Conservation (phyloP, 495 filamentous ascomycete genomes). For the Penicillium samsonianum region DNA sequence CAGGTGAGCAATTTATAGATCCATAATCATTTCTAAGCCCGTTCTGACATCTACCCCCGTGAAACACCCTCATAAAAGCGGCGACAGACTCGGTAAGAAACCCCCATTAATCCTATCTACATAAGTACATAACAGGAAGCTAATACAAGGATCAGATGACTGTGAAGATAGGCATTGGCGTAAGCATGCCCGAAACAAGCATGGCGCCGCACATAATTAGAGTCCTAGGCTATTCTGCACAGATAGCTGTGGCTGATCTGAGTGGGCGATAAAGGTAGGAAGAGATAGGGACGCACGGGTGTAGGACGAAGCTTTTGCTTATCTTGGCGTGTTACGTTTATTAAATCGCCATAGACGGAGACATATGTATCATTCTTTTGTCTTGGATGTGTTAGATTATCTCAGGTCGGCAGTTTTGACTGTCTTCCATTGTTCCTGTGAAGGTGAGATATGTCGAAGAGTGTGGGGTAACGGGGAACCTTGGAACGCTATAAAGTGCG, state of each 20-base stretch:
- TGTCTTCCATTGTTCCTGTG: not conserved
- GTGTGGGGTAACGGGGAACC: not conserved
- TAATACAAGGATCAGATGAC: not conserved
- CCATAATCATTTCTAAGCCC: too few relatives aligned
- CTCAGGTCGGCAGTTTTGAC: too few relatives aligned
- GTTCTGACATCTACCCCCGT: too few relatives aligned
- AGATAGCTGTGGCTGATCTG: slow-evolving; percentile 5
- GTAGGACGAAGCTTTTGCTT: not conserved
- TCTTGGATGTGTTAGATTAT: too few relatives aligned
- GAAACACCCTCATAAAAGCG: not conserved
- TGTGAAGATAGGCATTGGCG: not conserved
- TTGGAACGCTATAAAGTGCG: too few relatives aligned
- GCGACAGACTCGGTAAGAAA: not conserved
- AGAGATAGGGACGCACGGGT: not conserved
- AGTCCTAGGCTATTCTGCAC: not conserved
- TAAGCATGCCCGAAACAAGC: not conserved
- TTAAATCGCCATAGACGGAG: not conserved
- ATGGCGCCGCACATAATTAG: not conserved
- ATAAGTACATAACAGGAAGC: not conserved
- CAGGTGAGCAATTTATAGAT: too few relatives aligned
- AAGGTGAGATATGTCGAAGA: not conserved
- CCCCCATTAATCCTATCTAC: not conserved
- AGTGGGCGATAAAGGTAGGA: slow-evolving; percentile 8
- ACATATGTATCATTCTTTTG: too few relatives aligned
- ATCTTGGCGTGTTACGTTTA: not conserved